Percentiles rank a stretch among this genome's conserved stretches.
phyloP scores from a whole-genome alignment of 75 land plant species.

The Azolla pinnata region DNA sequence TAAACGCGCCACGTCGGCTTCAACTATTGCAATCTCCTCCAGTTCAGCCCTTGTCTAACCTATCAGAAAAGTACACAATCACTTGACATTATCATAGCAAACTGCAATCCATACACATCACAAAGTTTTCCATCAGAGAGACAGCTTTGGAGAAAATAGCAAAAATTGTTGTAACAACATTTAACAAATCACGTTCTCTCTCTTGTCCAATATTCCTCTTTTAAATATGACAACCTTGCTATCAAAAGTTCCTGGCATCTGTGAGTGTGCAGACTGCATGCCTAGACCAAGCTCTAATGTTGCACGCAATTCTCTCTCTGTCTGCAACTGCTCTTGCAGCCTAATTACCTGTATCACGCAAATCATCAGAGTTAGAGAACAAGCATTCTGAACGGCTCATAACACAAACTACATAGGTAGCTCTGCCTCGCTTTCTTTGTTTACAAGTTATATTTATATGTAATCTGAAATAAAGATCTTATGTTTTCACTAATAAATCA shows the following conservation, averaged over 20 bases:
- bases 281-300: slow-evolving; percentile 94
- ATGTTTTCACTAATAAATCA: too few relatives aligned
- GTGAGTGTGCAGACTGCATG: slow-evolving; percentile 79
- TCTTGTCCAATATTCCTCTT: too few relatives aligned
- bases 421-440: too few relatives aligned
- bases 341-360: slow-evolving; percentile 52
- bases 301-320: slow-evolving; percentile 91
- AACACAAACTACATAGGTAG: background rate
- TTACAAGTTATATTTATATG: too few relatives aligned
- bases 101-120: too few relatives aligned
- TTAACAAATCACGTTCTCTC: too few relatives aligned
- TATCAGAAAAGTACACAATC: background rate
- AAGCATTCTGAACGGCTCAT: background rate
- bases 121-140: too few relatives aligned
- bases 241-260: slow-evolving; percentile 66
- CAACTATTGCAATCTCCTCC: slow-evolving; percentile 96
- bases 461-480: too few relatives aligned
- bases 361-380: background rate
- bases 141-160: too few relatives aligned
- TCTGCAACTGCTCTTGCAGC: slow-evolving; percentile 90
- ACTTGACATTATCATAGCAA: background rate
- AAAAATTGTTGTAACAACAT: too few relatives aligned
- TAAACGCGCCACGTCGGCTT: slow-evolving; percentile 94
- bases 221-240: too few relatives aligned
- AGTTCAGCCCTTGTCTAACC: slow-evolving; percentile 92